Evolutionary conservation across 192 early-diverging fungal species (phyloP).

Genomic region (Mortierella hygrophila): DNA sequence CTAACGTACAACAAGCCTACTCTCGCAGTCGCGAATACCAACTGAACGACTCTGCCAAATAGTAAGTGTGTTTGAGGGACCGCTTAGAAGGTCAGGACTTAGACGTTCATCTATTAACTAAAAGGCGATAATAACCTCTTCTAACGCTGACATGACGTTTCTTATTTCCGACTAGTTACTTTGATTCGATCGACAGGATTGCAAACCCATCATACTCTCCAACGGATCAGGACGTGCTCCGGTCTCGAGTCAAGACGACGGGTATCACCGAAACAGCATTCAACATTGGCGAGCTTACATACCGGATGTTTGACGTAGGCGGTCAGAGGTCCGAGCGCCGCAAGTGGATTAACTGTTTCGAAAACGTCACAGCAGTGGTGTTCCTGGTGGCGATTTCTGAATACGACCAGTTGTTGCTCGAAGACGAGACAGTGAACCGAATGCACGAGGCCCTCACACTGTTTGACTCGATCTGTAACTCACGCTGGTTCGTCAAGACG

Average conservation of each 20-base stretch:
- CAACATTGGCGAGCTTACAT: constrained; percentile 90
- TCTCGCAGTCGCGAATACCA: constrained; percentile 91
- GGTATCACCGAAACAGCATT: constrained; percentile 97
- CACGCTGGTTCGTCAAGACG: constrained; percentile 95
- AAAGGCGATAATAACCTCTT: not conserved
- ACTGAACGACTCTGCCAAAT: constrained; percentile 95
- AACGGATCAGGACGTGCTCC: constrained; percentile 95
- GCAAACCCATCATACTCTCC: constrained; percentile 85
- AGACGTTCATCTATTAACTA: not conserved
- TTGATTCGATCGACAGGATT: constrained; percentile 93
- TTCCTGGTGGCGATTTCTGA: constrained; percentile 96
- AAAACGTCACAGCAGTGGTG: constrained; percentile 95
- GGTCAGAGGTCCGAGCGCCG: constrained; percentile 98
- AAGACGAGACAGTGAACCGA: constrained; percentile 97
- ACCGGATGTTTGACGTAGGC: constrained; percentile 97
- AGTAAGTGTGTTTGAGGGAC: constrained; percentile 65
- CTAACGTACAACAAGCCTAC: constrained; percentile 86
- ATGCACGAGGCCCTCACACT: constrained; percentile 97
- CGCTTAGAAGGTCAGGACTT: not conserved
- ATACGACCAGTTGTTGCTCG: constrained; percentile 95
- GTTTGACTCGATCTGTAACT: constrained; percentile 98
- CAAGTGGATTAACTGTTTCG: constrained; percentile 99
- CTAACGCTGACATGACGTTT: constrained; percentile 17
- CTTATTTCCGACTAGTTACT: constrained; percentile 76
- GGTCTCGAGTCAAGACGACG: constrained; percentile 96